Conservation (phyloP, 2,329 filamentous ascomycete genomes). For the Epichloe scottii region DNA sequence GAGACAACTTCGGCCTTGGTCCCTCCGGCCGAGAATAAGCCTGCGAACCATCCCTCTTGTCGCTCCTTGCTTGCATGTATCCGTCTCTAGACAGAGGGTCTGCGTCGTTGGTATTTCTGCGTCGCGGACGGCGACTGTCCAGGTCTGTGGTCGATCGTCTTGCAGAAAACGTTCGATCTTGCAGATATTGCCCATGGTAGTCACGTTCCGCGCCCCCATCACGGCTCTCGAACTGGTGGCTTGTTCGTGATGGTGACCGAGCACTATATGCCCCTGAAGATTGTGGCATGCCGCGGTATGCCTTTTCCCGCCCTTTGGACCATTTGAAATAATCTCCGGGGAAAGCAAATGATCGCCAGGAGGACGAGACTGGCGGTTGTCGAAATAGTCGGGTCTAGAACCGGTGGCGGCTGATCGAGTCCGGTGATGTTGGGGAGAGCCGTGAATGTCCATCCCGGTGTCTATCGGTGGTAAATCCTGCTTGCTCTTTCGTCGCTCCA, state of each 20-base stretch:
- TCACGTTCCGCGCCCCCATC: conserved; percentile 16
- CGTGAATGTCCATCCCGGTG: conserved; percentile 23
- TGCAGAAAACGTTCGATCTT: conserved; percentile 16
- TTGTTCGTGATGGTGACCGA: conserved; percentile 20
- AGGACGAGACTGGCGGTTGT: conserved; percentile 15
- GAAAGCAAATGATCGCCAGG: conserved; percentile 25
- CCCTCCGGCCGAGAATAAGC: conserved; percentile 14
- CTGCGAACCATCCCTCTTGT: conserved; percentile 21
- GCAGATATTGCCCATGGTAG: conserved; percentile 14
- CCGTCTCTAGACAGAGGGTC: conserved; percentile 16
- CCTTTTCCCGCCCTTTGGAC: conserved; percentile 29
- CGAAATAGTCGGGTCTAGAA: conserved; percentile 20
- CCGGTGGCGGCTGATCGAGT: conserved; percentile 23
- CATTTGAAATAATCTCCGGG: conserved; percentile 29
- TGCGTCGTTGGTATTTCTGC: conserved; percentile 21
- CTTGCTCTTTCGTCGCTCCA: conserved; percentile 20
- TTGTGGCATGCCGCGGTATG: conserved; percentile 20
- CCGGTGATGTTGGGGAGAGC: conserved; percentile 19
- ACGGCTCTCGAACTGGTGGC: conserved; percentile 14
- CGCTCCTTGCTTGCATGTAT: conserved; percentile 9
- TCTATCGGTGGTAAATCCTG: conserved; percentile 32
- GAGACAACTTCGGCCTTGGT: conserved; percentile 10
- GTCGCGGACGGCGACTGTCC: conserved; percentile 16
- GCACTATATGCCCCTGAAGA: conserved; percentile 20
- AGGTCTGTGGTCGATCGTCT: conserved; percentile 16